phyloP scores from a whole-genome alignment of 2,329 filamentous ascomycete species.

The Colletotrichum horii region DNA sequence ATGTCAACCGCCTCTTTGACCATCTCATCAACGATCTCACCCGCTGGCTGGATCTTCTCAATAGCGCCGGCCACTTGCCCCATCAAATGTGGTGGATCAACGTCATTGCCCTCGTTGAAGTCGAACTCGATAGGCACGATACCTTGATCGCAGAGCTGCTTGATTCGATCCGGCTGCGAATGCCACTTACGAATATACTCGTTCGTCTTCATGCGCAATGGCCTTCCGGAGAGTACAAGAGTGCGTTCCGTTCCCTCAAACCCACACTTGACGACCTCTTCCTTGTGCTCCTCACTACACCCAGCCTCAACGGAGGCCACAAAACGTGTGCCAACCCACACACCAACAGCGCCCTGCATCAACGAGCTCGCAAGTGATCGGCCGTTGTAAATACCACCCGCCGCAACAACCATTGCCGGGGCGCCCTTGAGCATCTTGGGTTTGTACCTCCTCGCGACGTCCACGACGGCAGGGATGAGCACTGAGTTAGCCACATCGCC shows the following conservation, averaged over 20 bases:
- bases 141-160: conserved; percentile 75
- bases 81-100: conserved; percentile 91
- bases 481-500: conserved; percentile 87
- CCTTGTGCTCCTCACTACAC: conserved; percentile 82
- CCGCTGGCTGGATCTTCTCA: conserved; percentile 77
- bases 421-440: conserved; percentile 72
- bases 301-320: conserved; percentile 83
- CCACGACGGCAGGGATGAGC: conserved; percentile 84
- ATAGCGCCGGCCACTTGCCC: conserved; percentile 89
- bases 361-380: conserved; percentile 79
- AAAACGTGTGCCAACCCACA: conserved; percentile 95
- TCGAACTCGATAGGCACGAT: conserved; percentile 84
- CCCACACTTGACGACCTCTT: conserved; percentile 78
- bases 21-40: conserved; percentile 89
- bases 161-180: conserved; percentile 73
- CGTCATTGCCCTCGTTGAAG: conserved; percentile 79
- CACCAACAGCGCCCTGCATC: conserved; percentile 86
- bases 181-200: conserved; percentile 88
- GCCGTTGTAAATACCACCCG: conserved; percentile 86
- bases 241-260: conserved; percentile 85
- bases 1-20: conserved; percentile 75
- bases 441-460: conserved; percentile 76
- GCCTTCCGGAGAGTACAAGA: conserved; percentile 81
- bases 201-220: conserved; percentile 81
- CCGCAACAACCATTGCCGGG: conserved; percentile 82